A percentile compares a stretch with the other conserved stretches of the same genome.
phyloP scores from a whole-genome alignment of 176 grass and related monocot species.

The Raddia guianensis region DNA sequence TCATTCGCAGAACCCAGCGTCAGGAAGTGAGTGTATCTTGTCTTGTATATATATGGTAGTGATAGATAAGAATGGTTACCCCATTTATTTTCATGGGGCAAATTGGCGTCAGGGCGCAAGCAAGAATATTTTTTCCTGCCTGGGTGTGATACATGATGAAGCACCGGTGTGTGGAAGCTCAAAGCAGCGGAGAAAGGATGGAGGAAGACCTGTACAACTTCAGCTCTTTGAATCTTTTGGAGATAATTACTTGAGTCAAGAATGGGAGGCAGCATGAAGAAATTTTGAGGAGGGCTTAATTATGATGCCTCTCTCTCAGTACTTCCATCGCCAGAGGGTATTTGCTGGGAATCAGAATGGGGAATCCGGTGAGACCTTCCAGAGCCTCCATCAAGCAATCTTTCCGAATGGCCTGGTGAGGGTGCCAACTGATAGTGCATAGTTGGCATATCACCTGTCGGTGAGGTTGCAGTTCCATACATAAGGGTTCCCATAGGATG shows the following conservation, averaged over 20 bases:
- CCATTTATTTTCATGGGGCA: conserved; percentile 50
- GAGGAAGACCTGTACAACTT: conserved; percentile 39
- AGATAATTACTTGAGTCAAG: conserved; percentile 38
- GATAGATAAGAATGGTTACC: conserved; percentile 49
- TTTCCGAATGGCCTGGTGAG: conserved; percentile 49
- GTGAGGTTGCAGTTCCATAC: conserved; percentile 57
- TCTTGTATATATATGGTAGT: conserved; percentile 35
- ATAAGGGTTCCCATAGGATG: conserved; percentile 56
- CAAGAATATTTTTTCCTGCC: conserved; percentile 39
- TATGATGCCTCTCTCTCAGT: conserved; percentile 56
- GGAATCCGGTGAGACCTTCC: conserved; percentile 38
- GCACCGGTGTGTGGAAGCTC: conserved; percentile 12
- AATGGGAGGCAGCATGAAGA: conserved; percentile 37
- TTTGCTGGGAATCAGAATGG: conserved; percentile 47
- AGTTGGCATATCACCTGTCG: conserved; percentile 36
- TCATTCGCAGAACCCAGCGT: conserved; percentile 13
- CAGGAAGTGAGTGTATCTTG: conserved; percentile 39
- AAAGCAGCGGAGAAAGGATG: conserved; percentile 16
- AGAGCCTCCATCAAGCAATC: conserved; percentile 30
- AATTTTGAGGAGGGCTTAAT: conserved; percentile 10
- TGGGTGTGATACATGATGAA: conserved; percentile 40
- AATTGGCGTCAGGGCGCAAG: conserved; percentile 16
- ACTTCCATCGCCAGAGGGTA: conserved; percentile 52
- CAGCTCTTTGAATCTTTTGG: conserved; percentile 44
- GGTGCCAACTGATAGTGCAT: conserved; percentile 46